Base-by-base conservation (phyloP, 306 rosid species). In the Glycine soja region DNA sequence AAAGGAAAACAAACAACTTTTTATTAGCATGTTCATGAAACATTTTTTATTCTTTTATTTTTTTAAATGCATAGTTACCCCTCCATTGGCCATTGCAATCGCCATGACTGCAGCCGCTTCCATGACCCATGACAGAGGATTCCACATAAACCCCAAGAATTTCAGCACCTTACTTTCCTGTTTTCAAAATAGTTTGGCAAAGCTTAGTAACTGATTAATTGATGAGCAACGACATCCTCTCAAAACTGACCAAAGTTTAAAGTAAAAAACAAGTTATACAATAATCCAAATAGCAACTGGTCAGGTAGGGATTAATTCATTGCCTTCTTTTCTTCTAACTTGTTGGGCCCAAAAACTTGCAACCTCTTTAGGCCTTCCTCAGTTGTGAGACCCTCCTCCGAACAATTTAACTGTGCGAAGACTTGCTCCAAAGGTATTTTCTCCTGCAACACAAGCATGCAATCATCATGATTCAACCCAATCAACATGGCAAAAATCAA, bases 71-170 rank as follows among this genome's bases (percentile, higher is more conserved):
- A 24, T 24, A 24, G 36, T 72, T 88, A 92, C 95, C 88, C 92
- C 97, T 85, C 97, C 97, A 74, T 92, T 92, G 24, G 95, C 95
- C 82, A 92, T 76, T 3, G 82, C 97, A 58, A 92, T 92, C 70
- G 97, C 97, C 97, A 92, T 92, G 75, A 92, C 70, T 14, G 97
- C 97, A 10, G 97, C 95, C 47, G 85, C 72, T 81, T 92, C 97
- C 97, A 92, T 92, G 56, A 92, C 97, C 97, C 97, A 92, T 32
- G 97, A 90, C 5, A 92, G 89, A 16, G 97, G 97, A 73, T 92
- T 92, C 97, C 97, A 92, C 95, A 92, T 92, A 64, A 92, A 92
- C 3, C 97, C 93, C 89, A 92, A 73, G 85, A 92, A 92, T 70
- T 89, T 90, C 24, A 92, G 68, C 11, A 88, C 0, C 80, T 92